These are phyloP conservation scores for Babjeviella inositovora DNA, from an alignment of 805 yeast genomes.

Conservation along the genomic window DNA sequence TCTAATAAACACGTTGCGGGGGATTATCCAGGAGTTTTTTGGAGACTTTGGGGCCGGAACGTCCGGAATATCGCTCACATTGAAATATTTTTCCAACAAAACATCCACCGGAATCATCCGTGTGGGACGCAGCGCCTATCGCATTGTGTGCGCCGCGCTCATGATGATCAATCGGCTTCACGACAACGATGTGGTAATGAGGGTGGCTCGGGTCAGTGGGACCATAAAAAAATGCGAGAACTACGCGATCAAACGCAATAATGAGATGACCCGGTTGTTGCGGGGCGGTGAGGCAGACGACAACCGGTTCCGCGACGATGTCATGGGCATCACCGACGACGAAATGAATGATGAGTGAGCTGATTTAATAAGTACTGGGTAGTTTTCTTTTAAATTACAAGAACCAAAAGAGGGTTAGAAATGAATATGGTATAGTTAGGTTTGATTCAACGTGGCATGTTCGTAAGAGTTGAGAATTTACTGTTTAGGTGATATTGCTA, in stretches of 20 bases:
- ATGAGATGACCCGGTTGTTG: slow-evolving; percentile 11
- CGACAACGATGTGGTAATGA: slow-evolving; percentile 31
- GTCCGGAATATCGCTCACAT: slow-evolving; percentile 37
- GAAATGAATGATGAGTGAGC: slow-evolving; percentile 3
- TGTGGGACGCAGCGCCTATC: slow-evolving; percentile 50
- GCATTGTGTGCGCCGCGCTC: slow-evolving; percentile 52
- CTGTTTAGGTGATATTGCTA: no score
- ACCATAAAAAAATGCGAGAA: slow-evolving; percentile 77
- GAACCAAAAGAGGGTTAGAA: no score
- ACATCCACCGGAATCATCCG: slow-evolving; percentile 80
- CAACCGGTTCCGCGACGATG: slow-evolving; percentile 4
- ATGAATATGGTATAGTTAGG: no score
- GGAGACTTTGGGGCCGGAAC: slow-evolving; percentile 71
- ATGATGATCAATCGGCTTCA: slow-evolving; percentile 34
- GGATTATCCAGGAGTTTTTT: slow-evolving; percentile 41
- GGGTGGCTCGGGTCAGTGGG: slow-evolving; percentile 64
- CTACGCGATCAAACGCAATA: slow-evolving; percentile 37
- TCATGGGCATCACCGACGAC: slow-evolving; percentile 5
- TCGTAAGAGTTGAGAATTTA: no score
- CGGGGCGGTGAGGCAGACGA: slow-evolving; percentile 5
- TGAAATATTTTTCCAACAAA: slow-evolving; percentile 68
- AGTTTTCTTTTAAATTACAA: no score
- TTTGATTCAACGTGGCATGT: no score
- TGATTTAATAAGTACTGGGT: no score
- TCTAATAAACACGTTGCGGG: slow-evolving; percentile 35